Evolutionary conservation across 2,329 filamentous ascomycete species (phyloP).

Genomic region (Exserohilum turcica): DNA sequence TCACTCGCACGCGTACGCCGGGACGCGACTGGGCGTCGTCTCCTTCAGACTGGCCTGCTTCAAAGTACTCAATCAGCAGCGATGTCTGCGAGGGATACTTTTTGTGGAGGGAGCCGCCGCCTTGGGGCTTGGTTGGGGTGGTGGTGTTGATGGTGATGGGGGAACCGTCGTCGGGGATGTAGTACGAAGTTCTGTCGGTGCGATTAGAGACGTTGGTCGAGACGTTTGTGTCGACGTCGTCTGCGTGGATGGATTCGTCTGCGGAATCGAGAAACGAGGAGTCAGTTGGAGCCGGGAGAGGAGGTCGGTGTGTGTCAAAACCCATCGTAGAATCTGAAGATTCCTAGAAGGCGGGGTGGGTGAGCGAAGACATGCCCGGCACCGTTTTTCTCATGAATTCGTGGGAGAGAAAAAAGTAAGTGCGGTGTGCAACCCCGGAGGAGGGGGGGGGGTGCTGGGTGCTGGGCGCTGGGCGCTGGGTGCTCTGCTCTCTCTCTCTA

Average conservation of each 20-base stretch:
- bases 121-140: slow-evolving; percentile 66
- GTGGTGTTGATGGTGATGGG: slow-evolving; percentile 88
- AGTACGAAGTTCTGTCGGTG: slow-evolving; percentile 74
- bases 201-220: slow-evolving; percentile 73
- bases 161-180: slow-evolving; percentile 83
- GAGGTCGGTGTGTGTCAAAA: slow-evolving; percentile 58
- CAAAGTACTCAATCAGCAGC: slow-evolving; percentile 92
- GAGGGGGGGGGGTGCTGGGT: background rate
- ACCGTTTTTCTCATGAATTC: slow-evolving; percentile 20
- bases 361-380: slow-evolving; percentile 39
- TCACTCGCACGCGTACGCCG: slow-evolving; percentile 80
- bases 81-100: slow-evolving; percentile 78
- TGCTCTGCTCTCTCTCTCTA: too few species aligned
- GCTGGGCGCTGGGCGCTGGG: slow-evolving; percentile 18
- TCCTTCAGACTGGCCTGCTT: slow-evolving; percentile 71
- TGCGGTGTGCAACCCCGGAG: slow-evolving; percentile 1
- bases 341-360: slow-evolving; percentile 36
- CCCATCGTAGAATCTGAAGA: slow-evolving; percentile 49
- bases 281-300: slow-evolving; percentile 79
- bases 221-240: slow-evolving; percentile 67
- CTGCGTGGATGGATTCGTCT: slow-evolving; percentile 53
- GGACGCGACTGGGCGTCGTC: slow-evolving; percentile 70
- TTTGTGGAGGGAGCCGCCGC: slow-evolving; percentile 55
- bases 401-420: slow-evolving; percentile 4
- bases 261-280: slow-evolving; percentile 67